Evolutionary conservation across 768 basidiomycete species (phyloP), one percentile per base, ranked within the genome.

Genomic region (Mycena polygramma): DNA sequence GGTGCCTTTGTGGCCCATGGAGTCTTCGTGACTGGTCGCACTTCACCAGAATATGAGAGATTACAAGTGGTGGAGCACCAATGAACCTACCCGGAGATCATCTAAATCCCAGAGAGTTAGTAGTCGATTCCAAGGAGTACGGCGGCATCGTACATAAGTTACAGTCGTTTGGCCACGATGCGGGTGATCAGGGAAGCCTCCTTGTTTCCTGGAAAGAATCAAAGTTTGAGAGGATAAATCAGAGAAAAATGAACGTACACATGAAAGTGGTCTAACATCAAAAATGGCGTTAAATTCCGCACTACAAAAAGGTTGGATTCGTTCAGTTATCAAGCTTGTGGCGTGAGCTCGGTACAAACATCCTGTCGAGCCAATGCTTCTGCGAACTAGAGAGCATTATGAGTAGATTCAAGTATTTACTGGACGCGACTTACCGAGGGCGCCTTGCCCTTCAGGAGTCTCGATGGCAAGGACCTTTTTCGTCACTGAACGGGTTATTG

Each of bases 81-180:
- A 55, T 30, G 24, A 19, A 51, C 81, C 39, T 76, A 91, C 89
- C 94, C 96, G 82, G 94, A 86, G 0, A 96, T 84, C 90, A 98
- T 92, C 72, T 73, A 35, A 17, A 57, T 15, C 11, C 13, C 30
- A 9, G 19, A 24, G 19, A 4, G 9, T 53, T n/a, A 52, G 49
- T 24, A 13, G 22, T 45, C n/a, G 19, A 35, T 35, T 30, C 19
- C 7, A 14, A 6, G 13, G 37, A 19, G 1, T 22, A 37, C 14
- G 10, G 26, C 14, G 26, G 3, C 36, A 65, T 57, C 72, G 24
- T 45, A 70, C 72, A 79, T 97, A 97, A 0, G 96, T 96, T 5
- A 94, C 91, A 2, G 92, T 94, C 5, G 91, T 91, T 79, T 96
- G 95, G 5, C 95, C 96, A 20, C 95, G 87, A 79, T 97, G 96